Percentiles rank a stretch among this genome's conserved stretches.
Conservation (phyloP, 2,329 filamentous ascomycete species). For the Fusarium burgessii region DNA sequence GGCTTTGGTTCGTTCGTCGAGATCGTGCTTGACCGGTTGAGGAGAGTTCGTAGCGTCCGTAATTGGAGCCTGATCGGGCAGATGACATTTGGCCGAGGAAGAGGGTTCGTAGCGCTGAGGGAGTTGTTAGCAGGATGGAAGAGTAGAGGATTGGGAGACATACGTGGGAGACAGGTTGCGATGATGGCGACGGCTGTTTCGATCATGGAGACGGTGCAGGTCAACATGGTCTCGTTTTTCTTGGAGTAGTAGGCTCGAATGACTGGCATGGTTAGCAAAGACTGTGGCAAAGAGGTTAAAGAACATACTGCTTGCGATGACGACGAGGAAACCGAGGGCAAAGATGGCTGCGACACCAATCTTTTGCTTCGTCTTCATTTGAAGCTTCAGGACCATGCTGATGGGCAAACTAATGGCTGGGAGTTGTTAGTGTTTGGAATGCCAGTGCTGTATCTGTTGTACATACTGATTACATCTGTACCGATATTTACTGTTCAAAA, state of each 20-base stretch:
- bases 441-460: neutral
- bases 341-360: constrained; percentile 50
- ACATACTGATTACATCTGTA: constrained; percentile 41
- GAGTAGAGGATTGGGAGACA: neutral
- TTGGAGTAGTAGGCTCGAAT: constrained; percentile 53
- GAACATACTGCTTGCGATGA: constrained; percentile 47
- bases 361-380: constrained; percentile 51
- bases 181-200: constrained; percentile 56
- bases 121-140: neutral
- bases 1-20: constrained; percentile 38
- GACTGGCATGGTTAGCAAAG: constrained; percentile 31
- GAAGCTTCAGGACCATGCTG: constrained; percentile 51
- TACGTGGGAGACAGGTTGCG: constrained; percentile 53
- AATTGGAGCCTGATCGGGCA: constrained; percentile 35
- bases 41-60: constrained; percentile 41
- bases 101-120: constrained; percentile 33
- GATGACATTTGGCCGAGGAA: constrained; percentile 39
- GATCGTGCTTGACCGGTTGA: constrained; percentile 30
- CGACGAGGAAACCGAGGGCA: constrained; percentile 49
- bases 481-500: constrained; percentile 32
- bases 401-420: constrained; percentile 51
- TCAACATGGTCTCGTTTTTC: constrained; percentile 52
- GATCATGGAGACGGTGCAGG: constrained; percentile 55
- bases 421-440: constrained; percentile 10
- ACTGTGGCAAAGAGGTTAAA: accelerated